Percentiles rank a stretch among this genome's conserved stretches.
Evolutionary conservation across 2,329 filamentous ascomycete species (phyloP).

Genomic region (Fusarium citri): DNA sequence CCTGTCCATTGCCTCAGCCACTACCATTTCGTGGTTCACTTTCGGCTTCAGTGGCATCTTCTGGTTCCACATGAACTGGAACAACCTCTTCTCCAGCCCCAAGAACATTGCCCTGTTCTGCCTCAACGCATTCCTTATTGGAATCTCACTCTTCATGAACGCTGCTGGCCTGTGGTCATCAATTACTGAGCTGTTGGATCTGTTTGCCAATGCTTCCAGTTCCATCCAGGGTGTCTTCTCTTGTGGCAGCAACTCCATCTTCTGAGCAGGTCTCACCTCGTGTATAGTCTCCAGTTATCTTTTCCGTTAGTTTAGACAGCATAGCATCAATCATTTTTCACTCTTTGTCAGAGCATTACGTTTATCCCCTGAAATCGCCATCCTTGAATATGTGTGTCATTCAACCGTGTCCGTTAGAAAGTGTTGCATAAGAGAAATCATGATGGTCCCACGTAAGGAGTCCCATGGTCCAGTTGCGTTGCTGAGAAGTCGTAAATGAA

Average conservation of each 20-base stretch:
- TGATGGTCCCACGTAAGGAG: slow-evolving; percentile 39
- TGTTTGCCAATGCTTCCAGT: slow-evolving; percentile 46
- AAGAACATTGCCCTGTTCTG: slow-evolving; percentile 47
- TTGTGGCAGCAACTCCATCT: slow-evolving; percentile 51
- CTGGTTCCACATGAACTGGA: slow-evolving; percentile 54
- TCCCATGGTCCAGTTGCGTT: slow-evolving; percentile 23
- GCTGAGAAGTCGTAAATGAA: slow-evolving; percentile 17
- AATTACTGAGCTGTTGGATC: slow-evolving; percentile 48
- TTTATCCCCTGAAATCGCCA: slow-evolving; percentile 10
- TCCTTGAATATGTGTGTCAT: slow-evolving; percentile 45
- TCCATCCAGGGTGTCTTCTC: slow-evolving; percentile 49
- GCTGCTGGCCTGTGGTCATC: slow-evolving; percentile 52
- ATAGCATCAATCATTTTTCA: slow-evolving; percentile 27
- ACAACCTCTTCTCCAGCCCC: slow-evolving; percentile 45
- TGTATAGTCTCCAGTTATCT: slow-evolving; percentile 27
- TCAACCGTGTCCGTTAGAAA: slow-evolving; percentile 30
- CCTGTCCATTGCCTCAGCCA: slow-evolving; percentile 52
- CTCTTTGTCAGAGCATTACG: slow-evolving; percentile 33
- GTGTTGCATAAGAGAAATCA: slow-evolving; percentile 48
- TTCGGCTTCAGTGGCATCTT: slow-evolving; percentile 53
- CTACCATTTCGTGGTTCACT: slow-evolving; percentile 53
- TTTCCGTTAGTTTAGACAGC: slow-evolving; percentile 31
- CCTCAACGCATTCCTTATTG: slow-evolving; percentile 49
- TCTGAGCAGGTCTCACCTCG: slow-evolving; percentile 40
- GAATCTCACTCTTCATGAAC: slow-evolving; percentile 52